These are phyloP conservation scores for Penicillium decumbens DNA, from an alignment of 2,329 filamentous ascomycete genomes.

Conservation along the genomic window DNA sequence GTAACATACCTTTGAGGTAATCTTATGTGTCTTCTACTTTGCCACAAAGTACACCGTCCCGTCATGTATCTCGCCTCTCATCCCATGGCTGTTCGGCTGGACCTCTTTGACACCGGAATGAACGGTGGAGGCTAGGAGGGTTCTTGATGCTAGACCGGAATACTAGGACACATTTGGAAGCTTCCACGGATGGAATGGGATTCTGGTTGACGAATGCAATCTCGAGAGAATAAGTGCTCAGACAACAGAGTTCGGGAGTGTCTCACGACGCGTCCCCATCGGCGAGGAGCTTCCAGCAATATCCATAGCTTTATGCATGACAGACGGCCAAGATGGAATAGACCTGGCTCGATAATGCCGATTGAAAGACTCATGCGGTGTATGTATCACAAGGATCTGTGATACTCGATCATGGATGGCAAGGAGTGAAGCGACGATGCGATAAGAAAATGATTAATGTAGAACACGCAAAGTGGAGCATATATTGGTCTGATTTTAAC, in stretches of 20 bases:
- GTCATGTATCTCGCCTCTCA: background rate
- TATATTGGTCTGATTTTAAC: slow-evolving; percentile 19
- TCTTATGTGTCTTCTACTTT: slow-evolving; percentile 7
- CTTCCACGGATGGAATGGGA: slow-evolving; percentile 2
- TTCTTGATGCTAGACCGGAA: slow-evolving; percentile 15
- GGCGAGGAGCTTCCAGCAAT: slow-evolving; percentile 8
- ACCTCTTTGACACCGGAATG: slow-evolving; percentile 11
- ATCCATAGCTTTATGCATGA: slow-evolving; percentile 17
- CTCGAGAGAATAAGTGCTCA: slow-evolving; percentile 12
- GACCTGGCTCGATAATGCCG: slow-evolving; percentile 15
- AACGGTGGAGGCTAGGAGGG: slow-evolving; percentile 8
- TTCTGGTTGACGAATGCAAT: slow-evolving; percentile 14
- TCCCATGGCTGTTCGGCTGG: background rate
- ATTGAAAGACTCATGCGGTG: slow-evolving; percentile 15
- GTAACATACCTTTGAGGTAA: slow-evolving; percentile 3
- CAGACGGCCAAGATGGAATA: slow-evolving; percentile 12
- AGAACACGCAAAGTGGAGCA: slow-evolving; percentile 7
- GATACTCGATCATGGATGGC: slow-evolving; percentile 12
- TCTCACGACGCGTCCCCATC: slow-evolving; percentile 11
- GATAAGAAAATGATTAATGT: background rate
- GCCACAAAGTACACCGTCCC: slow-evolving; percentile 6
- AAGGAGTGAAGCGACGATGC: background rate
- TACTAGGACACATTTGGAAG: slow-evolving; percentile 8
- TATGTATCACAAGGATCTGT: slow-evolving; percentile 16
- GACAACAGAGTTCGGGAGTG: slow-evolving; percentile 7